A percentile compares a stretch with the other conserved stretches of the same genome.
These are phyloP conservation scores for Herpetomonas tarakana DNA, from an alignment of 208 protist species.

Conservation along the genomic window DNA sequence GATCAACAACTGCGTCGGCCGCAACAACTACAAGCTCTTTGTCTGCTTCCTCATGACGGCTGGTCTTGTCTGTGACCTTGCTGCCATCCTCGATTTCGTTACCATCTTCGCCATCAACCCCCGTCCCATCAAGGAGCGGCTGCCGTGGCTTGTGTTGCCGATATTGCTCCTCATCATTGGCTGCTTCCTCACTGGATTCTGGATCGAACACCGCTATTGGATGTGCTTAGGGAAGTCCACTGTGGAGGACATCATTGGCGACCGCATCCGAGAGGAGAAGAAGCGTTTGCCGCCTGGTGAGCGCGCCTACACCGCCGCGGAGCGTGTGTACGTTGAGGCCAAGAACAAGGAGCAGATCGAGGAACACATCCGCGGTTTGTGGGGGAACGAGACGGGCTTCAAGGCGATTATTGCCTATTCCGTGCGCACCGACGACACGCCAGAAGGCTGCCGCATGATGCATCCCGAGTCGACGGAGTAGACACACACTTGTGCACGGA, in stretches of 20 bases:
- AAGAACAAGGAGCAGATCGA: too few relatives aligned
- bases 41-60: constrained; percentile 69
- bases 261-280: not conserved
- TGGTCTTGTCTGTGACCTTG: constrained; percentile 20
- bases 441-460: too few relatives aligned
- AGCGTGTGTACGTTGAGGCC: too few relatives aligned
- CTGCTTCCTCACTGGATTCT: constrained; percentile 24
- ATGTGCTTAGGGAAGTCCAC: constrained; percentile 39
- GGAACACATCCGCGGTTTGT: too few relatives aligned
- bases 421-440: too few relatives aligned
- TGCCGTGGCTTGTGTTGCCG: constrained; percentile 28
- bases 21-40: constrained; percentile 87
- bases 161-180: constrained; percentile 25
- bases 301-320: too few relatives aligned
- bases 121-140: constrained; percentile 4
- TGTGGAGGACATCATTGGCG: constrained; percentile 31
- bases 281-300: too few relatives aligned
- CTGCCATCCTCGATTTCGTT: constrained; percentile 26
- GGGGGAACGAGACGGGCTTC: too few relatives aligned
- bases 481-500: too few relatives aligned
- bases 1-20: constrained; percentile 90
- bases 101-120: constrained; percentile 38
- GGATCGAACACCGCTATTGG: constrained; percentile 27
- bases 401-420: too few relatives aligned
- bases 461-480: too few relatives aligned